Evolutionary conservation across 2,329 filamentous ascomycete species (phyloP).

Genomic region (Cucurbitaria berberidis): DNA sequence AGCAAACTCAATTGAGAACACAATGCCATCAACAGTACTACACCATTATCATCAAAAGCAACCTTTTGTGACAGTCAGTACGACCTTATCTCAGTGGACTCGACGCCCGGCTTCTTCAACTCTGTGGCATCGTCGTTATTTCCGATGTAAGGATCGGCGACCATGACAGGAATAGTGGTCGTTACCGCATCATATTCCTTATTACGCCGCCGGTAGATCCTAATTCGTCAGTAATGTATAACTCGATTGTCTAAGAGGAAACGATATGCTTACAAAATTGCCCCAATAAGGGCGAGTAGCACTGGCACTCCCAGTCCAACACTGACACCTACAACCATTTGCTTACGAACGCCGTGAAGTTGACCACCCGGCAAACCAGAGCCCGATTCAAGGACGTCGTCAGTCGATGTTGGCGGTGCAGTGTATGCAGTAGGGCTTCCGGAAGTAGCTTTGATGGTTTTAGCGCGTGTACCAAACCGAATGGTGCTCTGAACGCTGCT

Average conservation of each 20-base stretch:
- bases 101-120: not conserved
- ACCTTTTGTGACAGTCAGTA: too few relatives aligned
- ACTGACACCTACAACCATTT: slow-evolving; percentile 57
- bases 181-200: not conserved
- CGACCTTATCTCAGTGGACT: not conserved
- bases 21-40: too few relatives aligned
- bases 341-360: slow-evolving; percentile 48
- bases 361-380: slow-evolving; percentile 9
- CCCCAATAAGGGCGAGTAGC: slow-evolving; percentile 33
- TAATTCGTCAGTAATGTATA: not conserved
- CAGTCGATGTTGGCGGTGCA: not conserved
- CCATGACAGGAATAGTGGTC: not conserved
- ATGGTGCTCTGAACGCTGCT: slow-evolving; percentile 44
- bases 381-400: slow-evolving; percentile 22
- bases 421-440: slow-evolving; percentile 49
- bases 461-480: slow-evolving; percentile 52
- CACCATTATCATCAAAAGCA: too few relatives aligned
- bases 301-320: slow-evolving; percentile 56
- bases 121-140: not conserved
- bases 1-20: too few relatives aligned
- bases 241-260: not conserved
- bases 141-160: not conserved
- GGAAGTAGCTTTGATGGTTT: slow-evolving; percentile 48
- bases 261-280: slow-evolving; percentile 10
- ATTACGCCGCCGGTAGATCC: not conserved